A percentile compares a stretch with the other conserved stretches of the same genome.
phyloP scores from a whole-genome alignment of 768 basidiomycete species.

The Suillus clintonianus region DNA sequence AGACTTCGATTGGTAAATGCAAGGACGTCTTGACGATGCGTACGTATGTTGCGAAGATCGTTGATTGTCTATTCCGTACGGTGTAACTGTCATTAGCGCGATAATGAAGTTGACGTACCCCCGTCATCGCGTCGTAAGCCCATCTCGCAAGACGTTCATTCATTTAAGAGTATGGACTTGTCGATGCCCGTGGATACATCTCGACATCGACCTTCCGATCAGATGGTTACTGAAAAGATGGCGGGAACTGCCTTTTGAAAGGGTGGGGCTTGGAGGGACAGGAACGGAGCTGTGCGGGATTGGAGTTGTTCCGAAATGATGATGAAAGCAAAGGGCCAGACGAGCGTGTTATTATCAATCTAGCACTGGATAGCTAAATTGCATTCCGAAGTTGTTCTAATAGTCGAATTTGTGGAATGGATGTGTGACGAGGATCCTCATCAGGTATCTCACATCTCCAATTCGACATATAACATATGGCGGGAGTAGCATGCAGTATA shows the following conservation, averaged over 20 bases:
- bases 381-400: not conserved
- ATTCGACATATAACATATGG: not conserved
- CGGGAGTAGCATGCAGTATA: not conserved
- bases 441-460: not conserved
- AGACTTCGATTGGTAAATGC: not conserved
- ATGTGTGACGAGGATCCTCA: not conserved
- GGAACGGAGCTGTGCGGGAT: not conserved
- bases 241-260: not conserved
- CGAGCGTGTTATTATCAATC: not conserved
- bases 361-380: not conserved
- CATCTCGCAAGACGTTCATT: not conserved
- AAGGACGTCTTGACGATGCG: not conserved
- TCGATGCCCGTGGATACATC: not conserved
- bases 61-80: not conserved
- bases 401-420: not conserved
- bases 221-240: not conserved
- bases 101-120: not conserved
- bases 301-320: not conserved
- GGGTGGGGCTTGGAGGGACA: not conserved
- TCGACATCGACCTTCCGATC: not conserved
- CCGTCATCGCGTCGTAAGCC: not conserved
- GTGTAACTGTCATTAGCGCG: not conserved
- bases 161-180: not conserved
- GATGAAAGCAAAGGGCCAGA: not conserved
- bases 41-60: not conserved